phyloP scores from a whole-genome alignment of 768 basidiomycete species.

The Termitomyces sp. region DNA sequence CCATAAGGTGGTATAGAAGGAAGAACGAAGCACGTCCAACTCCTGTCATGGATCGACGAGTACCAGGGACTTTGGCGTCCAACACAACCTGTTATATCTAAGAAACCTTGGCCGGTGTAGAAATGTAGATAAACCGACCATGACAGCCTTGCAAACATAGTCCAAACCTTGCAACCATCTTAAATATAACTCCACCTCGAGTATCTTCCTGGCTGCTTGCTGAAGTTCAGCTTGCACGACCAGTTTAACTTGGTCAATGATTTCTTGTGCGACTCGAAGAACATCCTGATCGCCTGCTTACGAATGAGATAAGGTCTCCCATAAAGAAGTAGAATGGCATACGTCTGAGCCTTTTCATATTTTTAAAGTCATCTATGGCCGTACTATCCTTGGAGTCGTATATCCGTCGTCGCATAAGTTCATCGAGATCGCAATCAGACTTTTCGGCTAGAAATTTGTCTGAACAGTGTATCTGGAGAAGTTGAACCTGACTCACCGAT shows the following conservation, averaged over 20 bases:
- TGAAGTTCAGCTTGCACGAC: constrained; percentile 25
- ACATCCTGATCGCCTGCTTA: constrained; percentile 15
- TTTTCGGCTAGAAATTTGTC: neutral
- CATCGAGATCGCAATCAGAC: constrained; percentile 14
- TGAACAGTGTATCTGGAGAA: neutral
- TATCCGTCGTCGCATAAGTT: constrained; percentile 12
- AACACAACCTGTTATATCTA: constrained; percentile 26
- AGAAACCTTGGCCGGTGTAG: neutral
- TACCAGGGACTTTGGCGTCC: constrained; percentile 29
- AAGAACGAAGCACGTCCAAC: constrained; percentile 35
- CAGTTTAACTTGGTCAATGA: constrained; percentile 27
- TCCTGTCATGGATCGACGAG: constrained; percentile 28
- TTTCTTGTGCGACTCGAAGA: constrained; percentile 20
- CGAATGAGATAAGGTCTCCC: neutral
- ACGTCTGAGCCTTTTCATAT: constrained; percentile 13
- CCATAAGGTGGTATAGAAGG: constrained; percentile 36
- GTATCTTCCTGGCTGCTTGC: constrained; percentile 21
- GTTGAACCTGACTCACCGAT: constrained; percentile 6
- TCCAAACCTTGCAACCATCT: constrained; percentile 35
- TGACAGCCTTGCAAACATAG: constrained; percentile 30
- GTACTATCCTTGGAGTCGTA: constrained; percentile 9
- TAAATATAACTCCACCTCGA: constrained; percentile 39
- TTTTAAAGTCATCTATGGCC: constrained; percentile 14
- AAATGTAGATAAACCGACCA: constrained; percentile 21
- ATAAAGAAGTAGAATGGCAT: neutral